These are phyloP conservation scores for Podaxis rugospora DNA, from an alignment of 768 basidiomycete species.

Conservation along the genomic window DNA sequence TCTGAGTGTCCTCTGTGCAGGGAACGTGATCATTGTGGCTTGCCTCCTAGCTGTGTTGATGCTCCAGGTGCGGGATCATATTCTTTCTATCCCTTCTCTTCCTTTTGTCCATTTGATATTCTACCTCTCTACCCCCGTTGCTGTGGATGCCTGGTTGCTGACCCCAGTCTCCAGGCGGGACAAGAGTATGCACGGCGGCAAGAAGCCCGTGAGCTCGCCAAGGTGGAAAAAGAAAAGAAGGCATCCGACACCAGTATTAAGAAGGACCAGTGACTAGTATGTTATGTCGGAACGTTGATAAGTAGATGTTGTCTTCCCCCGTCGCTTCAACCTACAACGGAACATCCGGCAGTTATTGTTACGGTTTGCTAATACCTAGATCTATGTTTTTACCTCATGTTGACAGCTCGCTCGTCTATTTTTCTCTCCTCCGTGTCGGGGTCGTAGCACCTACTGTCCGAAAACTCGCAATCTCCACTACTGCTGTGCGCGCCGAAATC, in stretches of 20 bases:
- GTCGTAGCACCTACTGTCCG: not conserved
- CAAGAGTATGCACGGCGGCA: slow-evolving; percentile 76
- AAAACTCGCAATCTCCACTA: slow-evolving; percentile 8
- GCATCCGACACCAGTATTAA: slow-evolving; percentile 24
- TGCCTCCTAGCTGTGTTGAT: slow-evolving; percentile 60
- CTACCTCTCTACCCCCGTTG: not conserved
- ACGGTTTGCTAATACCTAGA: not conserved
- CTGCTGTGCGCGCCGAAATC: not conserved
- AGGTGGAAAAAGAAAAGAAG: slow-evolving; percentile 23
- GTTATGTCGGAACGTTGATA: not conserved
- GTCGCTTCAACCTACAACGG: not conserved
- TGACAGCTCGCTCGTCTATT: not conserved
- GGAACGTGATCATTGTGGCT: slow-evolving; percentile 78
- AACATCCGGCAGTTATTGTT: not conserved
- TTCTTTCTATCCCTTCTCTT: slow-evolving; percentile 12
- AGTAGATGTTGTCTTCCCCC: not conserved
- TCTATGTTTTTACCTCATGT: not conserved
- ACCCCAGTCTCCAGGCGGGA: slow-evolving; percentile 51
- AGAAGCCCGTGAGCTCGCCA: slow-evolving; percentile 45
- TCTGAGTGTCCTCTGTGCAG: slow-evolving; percentile 77
- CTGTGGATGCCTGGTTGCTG: not conserved
- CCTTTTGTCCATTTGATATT: not conserved
- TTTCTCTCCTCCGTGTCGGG: slow-evolving; percentile 9
- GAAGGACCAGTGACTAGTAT: slow-evolving; percentile 32
- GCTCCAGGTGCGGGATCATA: slow-evolving; percentile 57